These are phyloP conservation scores for Hypoxylon rickii DNA, from an alignment of 495 filamentous ascomycete genomes.

Conservation along the genomic window DNA sequence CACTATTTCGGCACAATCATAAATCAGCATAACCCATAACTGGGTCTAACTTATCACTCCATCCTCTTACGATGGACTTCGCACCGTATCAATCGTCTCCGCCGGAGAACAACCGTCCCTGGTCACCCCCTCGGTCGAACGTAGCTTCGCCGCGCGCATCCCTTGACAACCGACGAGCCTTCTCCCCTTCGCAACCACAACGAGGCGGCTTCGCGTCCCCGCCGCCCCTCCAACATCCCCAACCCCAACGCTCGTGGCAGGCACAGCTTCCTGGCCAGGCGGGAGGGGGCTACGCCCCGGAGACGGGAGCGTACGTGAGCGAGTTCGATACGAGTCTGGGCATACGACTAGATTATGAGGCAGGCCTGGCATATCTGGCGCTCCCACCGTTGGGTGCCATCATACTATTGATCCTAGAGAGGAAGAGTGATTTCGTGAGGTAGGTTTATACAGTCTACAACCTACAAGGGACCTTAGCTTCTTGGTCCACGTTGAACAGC, in stretches of 20 bases:
- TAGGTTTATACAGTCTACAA: conserved; percentile 59
- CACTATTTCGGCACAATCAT: neutral
- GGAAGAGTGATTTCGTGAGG: conserved; percentile 96
- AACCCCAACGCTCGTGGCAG: conserved; percentile 55
- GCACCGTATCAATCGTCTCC: conserved; percentile 92
- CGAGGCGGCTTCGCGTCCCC: conserved; percentile 44
- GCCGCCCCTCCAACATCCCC: conserved; percentile 55
- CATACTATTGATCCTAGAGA: conserved; percentile 80
- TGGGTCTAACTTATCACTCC: too few species aligned
- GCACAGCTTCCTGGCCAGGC: conserved; percentile 7
- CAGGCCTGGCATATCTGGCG: conserved; percentile 85
- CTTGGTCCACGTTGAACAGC: neutral
- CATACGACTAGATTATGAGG: conserved; percentile 78
- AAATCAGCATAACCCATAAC: neutral
- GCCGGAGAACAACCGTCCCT: conserved; percentile 73
- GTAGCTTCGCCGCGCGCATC: conserved; percentile 58
- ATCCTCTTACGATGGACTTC: conserved; percentile 85
- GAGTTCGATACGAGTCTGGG: conserved; percentile 75
- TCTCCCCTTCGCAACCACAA: conserved; percentile 49
- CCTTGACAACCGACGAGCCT: conserved; percentile 49
- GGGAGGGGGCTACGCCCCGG: conserved; percentile 15
- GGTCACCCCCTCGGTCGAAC: conserved; percentile 65
- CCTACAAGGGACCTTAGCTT: neutral
- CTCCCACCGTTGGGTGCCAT: conserved; percentile 87
- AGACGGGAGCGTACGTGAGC: conserved; percentile 46